Evolutionary conservation across 768 basidiomycete species (phyloP).

Genomic region (Tulasnella sp.): DNA sequence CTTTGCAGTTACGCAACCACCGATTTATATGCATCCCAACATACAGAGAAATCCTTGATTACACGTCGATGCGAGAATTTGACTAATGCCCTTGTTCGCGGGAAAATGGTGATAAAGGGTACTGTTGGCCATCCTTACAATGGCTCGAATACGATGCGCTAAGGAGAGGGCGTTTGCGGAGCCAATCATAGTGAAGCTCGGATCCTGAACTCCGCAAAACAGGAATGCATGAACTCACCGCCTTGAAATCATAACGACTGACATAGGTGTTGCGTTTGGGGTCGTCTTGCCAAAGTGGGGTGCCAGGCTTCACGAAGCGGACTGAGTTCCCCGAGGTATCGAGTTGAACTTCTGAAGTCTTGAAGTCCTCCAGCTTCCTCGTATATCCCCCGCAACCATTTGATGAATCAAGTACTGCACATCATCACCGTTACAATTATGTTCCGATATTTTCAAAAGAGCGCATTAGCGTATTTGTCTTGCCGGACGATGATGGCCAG

Average conservation of each 20-base stretch:
- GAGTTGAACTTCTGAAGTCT: not conserved
- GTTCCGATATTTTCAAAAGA: no score
- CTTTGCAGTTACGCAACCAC: no score
- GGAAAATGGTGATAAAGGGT: no score
- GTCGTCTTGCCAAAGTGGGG: not conserved
- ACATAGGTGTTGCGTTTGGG: not conserved
- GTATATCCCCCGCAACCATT: no score
- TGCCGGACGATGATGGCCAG: not conserved
- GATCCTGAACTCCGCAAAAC: not conserved
- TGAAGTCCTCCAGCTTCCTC: not conserved
- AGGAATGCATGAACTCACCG: not conserved
- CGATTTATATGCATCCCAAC: no score
- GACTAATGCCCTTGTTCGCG: not conserved
- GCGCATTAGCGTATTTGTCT: no score
- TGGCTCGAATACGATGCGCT: not conserved
- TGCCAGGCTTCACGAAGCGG: not conserved
- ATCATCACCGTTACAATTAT: no score
- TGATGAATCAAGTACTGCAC: no score
- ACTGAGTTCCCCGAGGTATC: not conserved
- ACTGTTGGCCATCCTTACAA: no score
- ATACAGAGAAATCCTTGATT: not conserved
- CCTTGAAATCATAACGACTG: not conserved
- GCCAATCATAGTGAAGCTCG: not conserved
- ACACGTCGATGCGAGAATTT: not conserved
- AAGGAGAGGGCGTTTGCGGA: not conserved